Conservation (phyloP, 768 basidiomycete species). For the Lactarius akahatsu region DNA sequence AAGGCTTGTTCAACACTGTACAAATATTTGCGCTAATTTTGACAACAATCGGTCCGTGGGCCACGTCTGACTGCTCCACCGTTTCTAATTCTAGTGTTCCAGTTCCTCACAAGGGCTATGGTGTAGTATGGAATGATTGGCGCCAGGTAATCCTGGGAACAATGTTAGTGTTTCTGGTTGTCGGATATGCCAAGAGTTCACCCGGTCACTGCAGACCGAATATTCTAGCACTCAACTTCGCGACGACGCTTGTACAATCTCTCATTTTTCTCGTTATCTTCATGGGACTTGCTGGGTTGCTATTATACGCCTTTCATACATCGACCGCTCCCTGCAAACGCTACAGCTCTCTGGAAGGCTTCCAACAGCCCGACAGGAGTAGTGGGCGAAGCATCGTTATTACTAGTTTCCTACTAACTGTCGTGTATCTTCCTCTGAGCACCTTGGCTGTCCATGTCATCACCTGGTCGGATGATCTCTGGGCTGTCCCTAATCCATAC, state of each 20-base stretch:
- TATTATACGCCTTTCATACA: slow-evolving; percentile 60
- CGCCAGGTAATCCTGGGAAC: slow-evolving; percentile 60
- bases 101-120: slow-evolving; percentile 38
- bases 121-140: slow-evolving; percentile 50
- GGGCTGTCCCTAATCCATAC: slow-evolving; percentile 71
- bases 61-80: not conserved
- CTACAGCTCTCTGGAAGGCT: slow-evolving; percentile 52
- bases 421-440: slow-evolving; percentile 74
- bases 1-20: slow-evolving; percentile 64
- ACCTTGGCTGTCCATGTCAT: slow-evolving; percentile 76
- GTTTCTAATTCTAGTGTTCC: slow-evolving; percentile 36
- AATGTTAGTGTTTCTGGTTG: slow-evolving; percentile 49
- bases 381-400: slow-evolving; percentile 56
- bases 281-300: slow-evolving; percentile 49
- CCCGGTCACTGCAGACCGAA: slow-evolving; percentile 53
- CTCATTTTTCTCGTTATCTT: slow-evolving; percentile 60
- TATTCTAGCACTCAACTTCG: slow-evolving; percentile 71
- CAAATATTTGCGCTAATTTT: slow-evolving; percentile 72
- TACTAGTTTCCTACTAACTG: slow-evolving; percentile 62
- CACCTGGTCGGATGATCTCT: slow-evolving; percentile 75
- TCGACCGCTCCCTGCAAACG: slow-evolving; percentile 50
- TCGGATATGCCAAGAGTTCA: not conserved
- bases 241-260: slow-evolving; percentile 56
- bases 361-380: slow-evolving; percentile 46
- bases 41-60: slow-evolving; percentile 56